A percentile compares a stretch with the other conserved stretches of the same genome.
Evolutionary conservation across 1,139 yeast species (phyloP).

Genomic region (Hyphopichia burtonii): DNA sequence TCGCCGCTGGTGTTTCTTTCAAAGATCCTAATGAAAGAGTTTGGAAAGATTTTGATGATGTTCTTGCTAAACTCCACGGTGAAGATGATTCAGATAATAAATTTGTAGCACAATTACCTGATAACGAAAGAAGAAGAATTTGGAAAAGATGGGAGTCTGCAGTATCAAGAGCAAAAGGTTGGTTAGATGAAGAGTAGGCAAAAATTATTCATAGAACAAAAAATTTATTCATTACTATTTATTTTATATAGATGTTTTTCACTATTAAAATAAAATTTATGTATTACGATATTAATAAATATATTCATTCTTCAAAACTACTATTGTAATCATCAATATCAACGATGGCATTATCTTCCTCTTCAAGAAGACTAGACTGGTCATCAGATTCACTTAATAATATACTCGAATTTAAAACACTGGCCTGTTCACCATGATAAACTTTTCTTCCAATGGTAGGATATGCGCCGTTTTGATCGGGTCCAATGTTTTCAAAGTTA

Average conservation of each 20-base stretch:
- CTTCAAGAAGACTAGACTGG: slow-evolving; percentile 2
- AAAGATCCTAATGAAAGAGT: slow-evolving; percentile 58
- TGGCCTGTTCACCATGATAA: slow-evolving; percentile 4
- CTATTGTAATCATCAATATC: slow-evolving; percentile 30
- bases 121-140: slow-evolving; percentile 57
- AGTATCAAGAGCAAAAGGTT: slow-evolving; percentile 70
- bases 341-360: slow-evolving; percentile 12
- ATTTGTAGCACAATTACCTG: slow-evolving; percentile 61
- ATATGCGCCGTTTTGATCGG: neutral
- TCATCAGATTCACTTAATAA: slow-evolving; percentile 6
- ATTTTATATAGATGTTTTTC: neutral
- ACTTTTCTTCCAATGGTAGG: slow-evolving; percentile 1
- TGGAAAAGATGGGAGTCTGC: slow-evolving; percentile 86
- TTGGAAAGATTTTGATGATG: slow-evolving; percentile 78
- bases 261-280: neutral
- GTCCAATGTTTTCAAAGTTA: slow-evolving; percentile 20
- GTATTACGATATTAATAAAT: slow-evolving; percentile 14
- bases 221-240: neutral
- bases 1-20: slow-evolving; percentile 84
- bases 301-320: slow-evolving; percentile 4
- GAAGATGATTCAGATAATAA: slow-evolving; percentile 36
- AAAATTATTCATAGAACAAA: neutral
- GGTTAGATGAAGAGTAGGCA: slow-evolving; percentile 54
- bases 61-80: slow-evolving; percentile 32
- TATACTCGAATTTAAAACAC: slow-evolving; percentile 6